phyloP scores from a whole-genome alignment of 441 rosid species.

The Pelargonium cotyledonis region DNA sequence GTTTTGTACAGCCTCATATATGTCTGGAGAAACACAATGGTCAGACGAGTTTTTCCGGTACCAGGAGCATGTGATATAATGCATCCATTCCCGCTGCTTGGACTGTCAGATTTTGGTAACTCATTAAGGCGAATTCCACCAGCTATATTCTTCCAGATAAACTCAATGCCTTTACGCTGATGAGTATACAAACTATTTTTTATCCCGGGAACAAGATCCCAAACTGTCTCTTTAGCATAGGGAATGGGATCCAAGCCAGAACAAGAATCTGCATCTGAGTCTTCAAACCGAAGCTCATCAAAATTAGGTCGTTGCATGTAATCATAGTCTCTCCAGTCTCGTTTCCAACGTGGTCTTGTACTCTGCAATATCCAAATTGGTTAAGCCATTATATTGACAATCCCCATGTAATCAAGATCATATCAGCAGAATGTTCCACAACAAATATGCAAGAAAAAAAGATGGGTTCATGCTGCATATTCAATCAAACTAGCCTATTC shows the following conservation, averaged over 20 bases:
- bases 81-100: conserved; percentile 46
- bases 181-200: conserved; percentile 46
- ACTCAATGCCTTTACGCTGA: conserved; percentile 70
- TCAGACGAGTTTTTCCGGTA: conserved; percentile 72
- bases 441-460: too few relatives aligned
- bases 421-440: too few relatives aligned
- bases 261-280: too few relatives aligned
- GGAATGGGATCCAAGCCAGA: neutral
- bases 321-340: too few relatives aligned
- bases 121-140: conserved; percentile 45
- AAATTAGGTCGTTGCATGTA: neutral
- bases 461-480: too few relatives aligned
- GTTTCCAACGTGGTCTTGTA: too few relatives aligned
- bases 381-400: too few relatives aligned
- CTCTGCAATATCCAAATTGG: too few relatives aligned
- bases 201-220: conserved; percentile 59
- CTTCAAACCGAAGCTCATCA: conserved; percentile 24
- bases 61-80: conserved; percentile 85
- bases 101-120: conserved; percentile 29
- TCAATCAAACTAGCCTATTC: too few relatives aligned
- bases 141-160: conserved; percentile 64
- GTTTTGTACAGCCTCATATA: conserved; percentile 40
- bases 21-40: conserved; percentile 55
- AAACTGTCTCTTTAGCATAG: conserved; percentile 45
- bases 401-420: too few relatives aligned